Conservation (phyloP, 176 grass and related monocot genomes). For the Carex cristatella region DNA sequence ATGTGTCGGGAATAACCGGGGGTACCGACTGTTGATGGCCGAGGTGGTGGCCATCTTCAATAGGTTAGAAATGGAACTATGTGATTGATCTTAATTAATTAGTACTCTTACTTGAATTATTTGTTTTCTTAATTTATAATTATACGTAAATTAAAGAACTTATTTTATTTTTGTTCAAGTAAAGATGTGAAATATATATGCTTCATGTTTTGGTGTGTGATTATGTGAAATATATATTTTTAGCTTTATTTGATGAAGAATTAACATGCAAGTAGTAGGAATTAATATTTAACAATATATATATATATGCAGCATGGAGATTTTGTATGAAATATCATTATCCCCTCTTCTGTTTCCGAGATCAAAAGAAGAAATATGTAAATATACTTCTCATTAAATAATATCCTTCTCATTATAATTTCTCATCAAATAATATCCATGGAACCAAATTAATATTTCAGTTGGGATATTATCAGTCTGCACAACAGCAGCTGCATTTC, state of each 20-base stretch:
- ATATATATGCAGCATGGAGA: too few species aligned
- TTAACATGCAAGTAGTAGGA: not conserved
- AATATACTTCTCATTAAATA: not conserved
- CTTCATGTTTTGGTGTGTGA: not conserved
- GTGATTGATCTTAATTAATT: not conserved
- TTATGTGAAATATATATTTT: not conserved
- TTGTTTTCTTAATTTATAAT: not conserved
- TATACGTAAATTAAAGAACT: not conserved
- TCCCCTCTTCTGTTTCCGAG: too few species aligned
- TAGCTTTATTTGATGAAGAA: not conserved
- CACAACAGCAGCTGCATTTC: too few species aligned
- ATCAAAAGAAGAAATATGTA: too few species aligned
- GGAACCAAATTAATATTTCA: too few species aligned
- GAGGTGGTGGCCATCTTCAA: constrained; percentile 59
- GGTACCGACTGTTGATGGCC: constrained; percentile 35
- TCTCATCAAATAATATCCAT: not conserved
- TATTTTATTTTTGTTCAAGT: not conserved
- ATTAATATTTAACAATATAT: too few species aligned
- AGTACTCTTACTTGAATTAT: not conserved
- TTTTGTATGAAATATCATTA: too few species aligned
- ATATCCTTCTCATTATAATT: not conserved
- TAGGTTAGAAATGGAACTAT: constrained; percentile 45
- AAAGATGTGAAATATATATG: not conserved
- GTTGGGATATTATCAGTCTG: too few species aligned
- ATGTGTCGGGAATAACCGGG: constrained; percentile 53